A percentile compares a stretch with the other conserved stretches of the same genome.
Conservation (phyloP, 495 filamentous ascomycete genomes). For the Penicillium coprophilum region DNA sequence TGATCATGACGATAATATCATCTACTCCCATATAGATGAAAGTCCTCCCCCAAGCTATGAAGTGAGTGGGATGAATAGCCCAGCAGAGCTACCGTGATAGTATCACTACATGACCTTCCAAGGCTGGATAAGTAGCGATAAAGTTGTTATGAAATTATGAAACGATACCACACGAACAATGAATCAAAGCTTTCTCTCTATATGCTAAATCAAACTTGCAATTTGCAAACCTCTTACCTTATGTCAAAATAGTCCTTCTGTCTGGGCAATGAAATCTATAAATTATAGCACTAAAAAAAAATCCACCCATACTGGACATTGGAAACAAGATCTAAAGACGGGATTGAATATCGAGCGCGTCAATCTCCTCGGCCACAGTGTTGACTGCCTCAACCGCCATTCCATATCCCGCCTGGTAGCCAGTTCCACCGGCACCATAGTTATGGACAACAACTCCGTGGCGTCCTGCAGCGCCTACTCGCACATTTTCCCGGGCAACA, state of each 20-base stretch:
- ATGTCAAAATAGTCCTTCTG: neutral
- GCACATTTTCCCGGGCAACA: conserved; percentile 23
- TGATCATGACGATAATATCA: neutral
- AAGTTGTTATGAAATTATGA: neutral
- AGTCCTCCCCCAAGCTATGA: conserved; percentile 7
- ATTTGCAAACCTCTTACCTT: neutral
- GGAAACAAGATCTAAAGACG: neutral
- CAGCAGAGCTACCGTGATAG: neutral
- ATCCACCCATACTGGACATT: neutral
- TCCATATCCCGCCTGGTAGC: conserved; percentile 30
- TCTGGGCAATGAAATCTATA: neutral
- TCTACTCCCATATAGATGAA: neutral
- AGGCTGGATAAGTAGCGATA: neutral
- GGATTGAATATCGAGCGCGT: neutral
- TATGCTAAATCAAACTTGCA: neutral
- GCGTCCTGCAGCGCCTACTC: neutral
- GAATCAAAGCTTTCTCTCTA: neutral
- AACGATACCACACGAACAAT: neutral
- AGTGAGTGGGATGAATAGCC: neutral
- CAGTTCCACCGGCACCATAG: conserved; percentile 38
- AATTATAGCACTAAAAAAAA: neutral
- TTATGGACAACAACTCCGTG: conserved; percentile 23
- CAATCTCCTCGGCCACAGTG: neutral
- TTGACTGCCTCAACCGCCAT: conserved; percentile 21
- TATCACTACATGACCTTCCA: neutral